Conservation (phyloP, 139 green algal genomes). For the Closterium sp. region DNA sequence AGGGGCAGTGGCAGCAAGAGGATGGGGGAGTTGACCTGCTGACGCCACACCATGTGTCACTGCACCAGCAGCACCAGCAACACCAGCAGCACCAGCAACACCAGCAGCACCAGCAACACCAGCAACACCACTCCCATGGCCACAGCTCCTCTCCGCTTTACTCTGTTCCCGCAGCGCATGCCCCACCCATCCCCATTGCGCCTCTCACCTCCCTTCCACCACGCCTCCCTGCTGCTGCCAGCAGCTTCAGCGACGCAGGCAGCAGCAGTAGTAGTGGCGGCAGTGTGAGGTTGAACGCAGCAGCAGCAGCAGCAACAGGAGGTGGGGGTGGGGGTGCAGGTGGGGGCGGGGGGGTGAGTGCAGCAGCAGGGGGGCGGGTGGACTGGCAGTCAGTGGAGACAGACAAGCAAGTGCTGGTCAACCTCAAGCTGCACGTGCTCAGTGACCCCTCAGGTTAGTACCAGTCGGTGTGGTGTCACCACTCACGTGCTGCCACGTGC, state of each 20-base stretch:
- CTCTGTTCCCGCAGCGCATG: neutral
- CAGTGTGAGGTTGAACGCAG: neutral
- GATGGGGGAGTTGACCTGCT: neutral
- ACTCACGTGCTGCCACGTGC: too few relatives aligned
- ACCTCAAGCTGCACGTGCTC: neutral
- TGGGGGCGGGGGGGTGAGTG: neutral
- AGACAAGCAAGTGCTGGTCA: neutral
- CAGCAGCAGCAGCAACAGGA: neutral
- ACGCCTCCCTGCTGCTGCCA: neutral
- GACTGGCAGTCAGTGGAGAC: neutral
- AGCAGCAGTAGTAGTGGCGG: neutral
- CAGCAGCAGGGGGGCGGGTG: neutral
- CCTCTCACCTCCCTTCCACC: neutral
- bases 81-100: too few relatives aligned
- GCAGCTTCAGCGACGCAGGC: neutral
- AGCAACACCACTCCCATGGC: neutral
- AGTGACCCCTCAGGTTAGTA: neutral
- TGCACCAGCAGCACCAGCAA: neutral
- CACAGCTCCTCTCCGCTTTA: neutral
- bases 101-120: neutral
- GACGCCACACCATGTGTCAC: neutral
- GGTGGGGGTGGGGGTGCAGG: too few relatives aligned
- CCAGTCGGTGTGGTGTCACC: too few relatives aligned
- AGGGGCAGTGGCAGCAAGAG: neutral
- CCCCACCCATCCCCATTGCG: neutral